These are phyloP conservation scores for Lotmaria passim DNA, from an alignment of 208 protist species.

Conservation along the genomic window DNA sequence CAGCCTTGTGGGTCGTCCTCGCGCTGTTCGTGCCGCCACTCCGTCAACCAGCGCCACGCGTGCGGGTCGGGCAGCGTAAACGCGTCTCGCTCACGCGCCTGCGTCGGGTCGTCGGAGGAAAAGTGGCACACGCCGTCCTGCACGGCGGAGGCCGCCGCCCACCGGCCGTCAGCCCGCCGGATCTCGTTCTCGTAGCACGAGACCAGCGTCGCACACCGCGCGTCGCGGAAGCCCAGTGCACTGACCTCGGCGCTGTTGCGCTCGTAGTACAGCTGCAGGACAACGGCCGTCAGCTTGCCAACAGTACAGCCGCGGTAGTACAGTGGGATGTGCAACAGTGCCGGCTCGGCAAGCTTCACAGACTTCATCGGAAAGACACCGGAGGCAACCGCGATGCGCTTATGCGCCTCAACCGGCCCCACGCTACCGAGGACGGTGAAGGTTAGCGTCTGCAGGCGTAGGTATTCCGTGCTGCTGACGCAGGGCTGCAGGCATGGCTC, in stretches of 20 bases:
- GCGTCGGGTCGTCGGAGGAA: constrained; percentile 35
- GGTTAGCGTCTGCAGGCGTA: constrained; percentile 60
- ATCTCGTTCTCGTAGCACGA: constrained; percentile 72
- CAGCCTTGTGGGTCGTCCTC: constrained; percentile 59
- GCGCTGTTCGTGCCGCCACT: constrained; percentile 55
- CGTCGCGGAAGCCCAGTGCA: constrained; percentile 36
- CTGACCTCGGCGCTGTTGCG: constrained; percentile 50
- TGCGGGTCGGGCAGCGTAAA: constrained; percentile 43
- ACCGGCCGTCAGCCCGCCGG: constrained; percentile 31
- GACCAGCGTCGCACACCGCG: constrained; percentile 42
- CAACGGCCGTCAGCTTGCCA: constrained; percentile 40
- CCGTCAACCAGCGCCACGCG: constrained; percentile 57
- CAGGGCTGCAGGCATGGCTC: constrained; percentile 50
- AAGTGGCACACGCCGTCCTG: constrained; percentile 40
- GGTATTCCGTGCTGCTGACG: constrained; percentile 55
- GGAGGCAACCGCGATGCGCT: constrained; percentile 55
- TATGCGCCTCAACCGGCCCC: constrained; percentile 14
- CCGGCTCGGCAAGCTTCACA: constrained; percentile 41
- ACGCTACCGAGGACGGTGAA: constrained; percentile 60
- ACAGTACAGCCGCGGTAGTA: constrained; percentile 63
- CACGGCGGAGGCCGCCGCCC: constrained; percentile 34
- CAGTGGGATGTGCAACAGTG: constrained; percentile 49
- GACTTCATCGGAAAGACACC: constrained; percentile 63
- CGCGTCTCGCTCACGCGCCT: constrained; percentile 36
- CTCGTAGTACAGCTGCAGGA: constrained; percentile 55